Percentiles rank a stretch among this genome's conserved stretches.
phyloP scores from a whole-genome alignment of 345 rosid genomes.

The Garcia nutans region DNA sequence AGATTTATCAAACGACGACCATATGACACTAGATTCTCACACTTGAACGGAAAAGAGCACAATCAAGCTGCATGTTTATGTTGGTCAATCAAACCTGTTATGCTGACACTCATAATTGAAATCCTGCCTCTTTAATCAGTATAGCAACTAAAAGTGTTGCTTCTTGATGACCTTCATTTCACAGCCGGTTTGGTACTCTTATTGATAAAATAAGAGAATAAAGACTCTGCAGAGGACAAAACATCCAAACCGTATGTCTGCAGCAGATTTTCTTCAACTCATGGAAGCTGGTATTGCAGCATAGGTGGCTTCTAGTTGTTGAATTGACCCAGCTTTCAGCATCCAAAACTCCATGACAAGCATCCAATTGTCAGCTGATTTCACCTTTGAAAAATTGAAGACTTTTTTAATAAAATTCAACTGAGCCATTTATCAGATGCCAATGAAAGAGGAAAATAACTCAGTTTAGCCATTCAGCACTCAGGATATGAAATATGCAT shows the following conservation, averaged over 20 bases:
- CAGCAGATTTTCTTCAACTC: constrained; percentile 10
- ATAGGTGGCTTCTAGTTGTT: constrained; percentile 15
- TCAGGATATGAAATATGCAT: neutral
- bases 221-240: constrained; percentile 1
- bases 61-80: neutral
- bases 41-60: neutral
- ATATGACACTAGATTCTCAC: neutral
- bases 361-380: constrained; percentile 20
- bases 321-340: neutral
- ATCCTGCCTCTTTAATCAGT: constrained; percentile 7
- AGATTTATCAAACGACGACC: neutral
- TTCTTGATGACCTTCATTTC: constrained; percentile 1
- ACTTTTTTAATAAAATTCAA: neutral
- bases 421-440: neutral
- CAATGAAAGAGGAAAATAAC: neutral
- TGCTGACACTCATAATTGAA: neutral
- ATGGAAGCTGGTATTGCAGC: constrained; percentile 20
- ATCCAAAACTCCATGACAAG: constrained; percentile 10
- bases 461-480: neutral
- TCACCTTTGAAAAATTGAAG: constrained; percentile 9
- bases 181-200: neutral
- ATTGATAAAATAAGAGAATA: neutral
- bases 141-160: constrained; percentile 10
- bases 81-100: neutral
- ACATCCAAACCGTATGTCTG: neutral